Percentiles rank a stretch among this genome's conserved stretches.
Conservation (phyloP, 1,139 yeast species). For the Geotrichum aggregatum region DNA sequence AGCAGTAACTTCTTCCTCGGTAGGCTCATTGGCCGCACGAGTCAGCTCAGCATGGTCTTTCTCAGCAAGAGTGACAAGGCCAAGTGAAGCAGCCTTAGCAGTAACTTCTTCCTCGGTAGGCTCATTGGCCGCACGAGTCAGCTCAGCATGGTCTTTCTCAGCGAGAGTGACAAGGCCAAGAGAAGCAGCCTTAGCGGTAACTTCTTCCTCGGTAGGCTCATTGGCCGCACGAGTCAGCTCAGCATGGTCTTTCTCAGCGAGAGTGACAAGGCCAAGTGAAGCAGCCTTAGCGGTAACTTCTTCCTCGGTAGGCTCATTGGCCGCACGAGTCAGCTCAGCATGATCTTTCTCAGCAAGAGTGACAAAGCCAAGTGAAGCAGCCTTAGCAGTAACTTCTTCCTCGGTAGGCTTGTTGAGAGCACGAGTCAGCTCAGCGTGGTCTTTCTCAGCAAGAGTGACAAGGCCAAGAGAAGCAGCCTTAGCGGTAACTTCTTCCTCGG, state of each 20-base stretch:
- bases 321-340: conserved; percentile 22
- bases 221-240: conserved; percentile 26
- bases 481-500: conserved; percentile 23
- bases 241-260: conserved; percentile 24
- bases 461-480: conserved; percentile 37
- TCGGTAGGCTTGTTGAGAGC: conserved; percentile 25
- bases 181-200: conserved; percentile 22
- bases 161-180: conserved; percentile 44
- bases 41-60: conserved; percentile 30
- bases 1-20: conserved; percentile 35
- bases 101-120: conserved; percentile 26
- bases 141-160: conserved; percentile 29
- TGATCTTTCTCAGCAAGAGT: conserved; percentile 30
- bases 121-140: conserved; percentile 27
- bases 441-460: conserved; percentile 33
- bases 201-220: conserved; percentile 30
- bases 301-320: conserved; percentile 21
- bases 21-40: conserved; percentile 25
- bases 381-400: conserved; percentile 34
- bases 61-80: conserved; percentile 42
- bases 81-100: conserved; percentile 32
- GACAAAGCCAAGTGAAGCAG: conserved; percentile 35
- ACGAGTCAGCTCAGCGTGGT: conserved; percentile 26
- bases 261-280: conserved; percentile 26
- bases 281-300: conserved; percentile 23